A percentile compares a stretch with the other conserved stretches of the same genome.
Evolutionary conservation across 2,329 filamentous ascomycete species (phyloP).

Genomic region (Emergomyces orientalis): DNA sequence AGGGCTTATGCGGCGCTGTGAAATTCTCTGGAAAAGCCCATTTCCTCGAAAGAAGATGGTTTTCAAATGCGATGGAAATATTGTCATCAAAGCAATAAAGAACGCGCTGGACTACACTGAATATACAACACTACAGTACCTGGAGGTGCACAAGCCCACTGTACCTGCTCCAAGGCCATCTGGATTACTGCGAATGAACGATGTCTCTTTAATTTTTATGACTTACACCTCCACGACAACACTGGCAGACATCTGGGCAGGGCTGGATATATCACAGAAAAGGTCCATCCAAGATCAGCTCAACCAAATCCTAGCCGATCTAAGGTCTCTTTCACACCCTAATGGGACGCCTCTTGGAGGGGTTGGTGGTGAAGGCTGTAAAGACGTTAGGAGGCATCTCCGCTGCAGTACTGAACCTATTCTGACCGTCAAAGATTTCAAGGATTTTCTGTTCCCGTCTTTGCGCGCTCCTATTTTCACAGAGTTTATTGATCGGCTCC

Average conservation of each 20-base stretch:
- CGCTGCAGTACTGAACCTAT: conserved; percentile 17
- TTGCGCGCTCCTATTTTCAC: conserved; percentile 15
- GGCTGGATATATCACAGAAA: conserved; percentile 16
- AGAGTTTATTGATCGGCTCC: conserved; percentile 13
- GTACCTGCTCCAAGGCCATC: conserved; percentile 18
- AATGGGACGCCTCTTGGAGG: conserved; percentile 18
- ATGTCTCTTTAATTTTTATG: conserved; percentile 19
- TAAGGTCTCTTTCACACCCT: conserved; percentile 16
- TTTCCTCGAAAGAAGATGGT: conserved; percentile 19
- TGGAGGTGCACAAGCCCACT: conserved; percentile 16
- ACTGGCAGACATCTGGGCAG: conserved; percentile 17
- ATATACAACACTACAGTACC: conserved; percentile 22
- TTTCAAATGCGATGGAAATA: conserved; percentile 15
- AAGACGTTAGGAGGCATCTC: conserved; percentile 20
- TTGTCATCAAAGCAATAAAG: conserved; percentile 19
- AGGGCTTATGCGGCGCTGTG: conserved; percentile 15
- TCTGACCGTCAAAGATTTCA: conserved; percentile 15
- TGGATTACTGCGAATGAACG: conserved; percentile 17
- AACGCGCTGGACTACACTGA: conserved; percentile 19
- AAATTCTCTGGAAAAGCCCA: conserved; percentile 19
- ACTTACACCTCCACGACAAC: conserved; percentile 12
- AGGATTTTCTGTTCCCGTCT: conserved; percentile 18
- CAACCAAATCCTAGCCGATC: conserved; percentile 15
- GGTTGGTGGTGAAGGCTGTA: conserved; percentile 20
- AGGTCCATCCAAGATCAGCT: conserved; percentile 17